These are phyloP conservation scores for Penicillium sp. DNA, from an alignment of 2,329 filamentous ascomycete genomes.

Conservation along the genomic window DNA sequence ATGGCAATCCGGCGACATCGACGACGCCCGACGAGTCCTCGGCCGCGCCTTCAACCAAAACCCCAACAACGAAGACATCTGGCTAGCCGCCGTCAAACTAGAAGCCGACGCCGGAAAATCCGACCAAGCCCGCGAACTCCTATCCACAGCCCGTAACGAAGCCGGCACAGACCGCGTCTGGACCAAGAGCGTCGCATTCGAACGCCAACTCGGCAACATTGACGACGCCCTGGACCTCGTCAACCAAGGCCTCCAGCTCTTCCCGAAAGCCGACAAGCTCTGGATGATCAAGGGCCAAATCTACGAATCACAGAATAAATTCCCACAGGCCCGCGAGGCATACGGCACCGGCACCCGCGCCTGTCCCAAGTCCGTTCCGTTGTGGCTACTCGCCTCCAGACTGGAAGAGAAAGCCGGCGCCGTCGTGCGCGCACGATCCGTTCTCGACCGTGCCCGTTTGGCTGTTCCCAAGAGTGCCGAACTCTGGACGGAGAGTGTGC, in stretches of 20 bases:
- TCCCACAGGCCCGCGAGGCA: conserved; percentile 81
- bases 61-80: conserved; percentile 95
- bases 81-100: conserved; percentile 91
- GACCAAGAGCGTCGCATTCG: conserved; percentile 93
- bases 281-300: conserved; percentile 99
- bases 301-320: conserved; percentile 77
- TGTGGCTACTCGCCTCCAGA: conserved; percentile 85
- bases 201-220: conserved; percentile 74
- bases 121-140: conserved; percentile 74
- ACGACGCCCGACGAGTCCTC: conserved; percentile 80
- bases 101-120: conserved; percentile 85
- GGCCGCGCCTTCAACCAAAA: conserved; percentile 91
- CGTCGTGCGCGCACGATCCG: conserved; percentile 85
- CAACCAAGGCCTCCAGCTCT: conserved; percentile 79
- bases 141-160: conserved; percentile 77
- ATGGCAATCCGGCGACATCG: conserved; percentile 81
- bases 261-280: conserved; percentile 79
- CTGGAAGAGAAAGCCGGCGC: conserved; percentile 82
- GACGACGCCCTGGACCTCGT: conserved; percentile 83
- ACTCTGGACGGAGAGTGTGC: conserved; percentile 90
- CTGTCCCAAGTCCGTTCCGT: conserved; percentile 73
- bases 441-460: conserved; percentile 85
- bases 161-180: conserved; percentile 94
- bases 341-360: conserved; percentile 85
- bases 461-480: conserved; percentile 79